Base-by-base conservation (phyloP, 169 alveolate genomes). In the Cryptosporidium andersoni region DNA sequence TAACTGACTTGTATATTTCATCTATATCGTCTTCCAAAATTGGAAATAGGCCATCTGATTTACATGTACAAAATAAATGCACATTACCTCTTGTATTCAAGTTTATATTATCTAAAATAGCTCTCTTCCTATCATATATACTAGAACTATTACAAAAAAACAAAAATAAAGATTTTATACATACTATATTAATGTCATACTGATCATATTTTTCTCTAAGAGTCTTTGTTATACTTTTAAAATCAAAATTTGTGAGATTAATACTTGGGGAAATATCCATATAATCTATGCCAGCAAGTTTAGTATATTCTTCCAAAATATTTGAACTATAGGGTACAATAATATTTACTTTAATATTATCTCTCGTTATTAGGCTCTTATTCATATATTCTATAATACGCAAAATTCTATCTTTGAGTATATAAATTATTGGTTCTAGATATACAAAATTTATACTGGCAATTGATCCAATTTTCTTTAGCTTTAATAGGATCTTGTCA, bases 301-400 rank as follows among this genome's bases (percentile, higher is more conserved):
- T 66, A 7, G 81, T 25, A 66, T 66, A 66, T 39, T 66, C 81
- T 16, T 39, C 52, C 36, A 52, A 65, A 40, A 53, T n/a, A 34
- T 66, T 65, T 4, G 81, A 66, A 42, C n/a, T 37, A 36, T 66
- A 66, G 5, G 81, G 81, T 51, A 66, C 12, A 40, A 51, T 52
- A 52, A 66, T 66, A 5, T 60, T 66, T 14, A 12, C 37, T 3
- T 53, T 53, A 12, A 66, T 4, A 8, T 2, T 25, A 37, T 52
- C 7, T 36, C 64, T 47, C 8, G 25, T 45, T 37, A 40, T 39
- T 51, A 36, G 2, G 25, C 25, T 25, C 25, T 60, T n/a, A 1
- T 60, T 47, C 6, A 45, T 36, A 11, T 42, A 12, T 37, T 37
- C 64, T 47, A 66, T n/a, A 11, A 65, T 43, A 25, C 25, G 25